Conservation (phyloP, 2,329 filamentous ascomycete species). For the Ophiostoma sp. region DNA sequence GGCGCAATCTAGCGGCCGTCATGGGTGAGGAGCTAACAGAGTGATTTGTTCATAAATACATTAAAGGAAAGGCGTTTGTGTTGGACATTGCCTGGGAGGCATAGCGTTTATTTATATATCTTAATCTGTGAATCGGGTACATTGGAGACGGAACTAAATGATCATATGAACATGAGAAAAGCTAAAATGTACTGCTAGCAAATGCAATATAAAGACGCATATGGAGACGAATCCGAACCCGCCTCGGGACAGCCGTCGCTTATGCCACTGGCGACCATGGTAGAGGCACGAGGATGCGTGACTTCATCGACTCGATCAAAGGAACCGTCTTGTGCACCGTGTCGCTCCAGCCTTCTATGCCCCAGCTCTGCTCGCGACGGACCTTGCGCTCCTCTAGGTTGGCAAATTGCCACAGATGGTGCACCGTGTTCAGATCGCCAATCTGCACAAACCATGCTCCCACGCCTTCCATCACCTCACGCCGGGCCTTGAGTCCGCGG, state of each 20-base stretch:
- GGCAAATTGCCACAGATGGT: slow-evolving; percentile 98
- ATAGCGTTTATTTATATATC: too few species aligned
- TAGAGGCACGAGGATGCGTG: slow-evolving; percentile 86
- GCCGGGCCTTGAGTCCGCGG: slow-evolving; percentile 78
- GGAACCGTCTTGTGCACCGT: slow-evolving; percentile 98
- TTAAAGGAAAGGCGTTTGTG: too few species aligned
- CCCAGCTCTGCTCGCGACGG: slow-evolving; percentile 90
- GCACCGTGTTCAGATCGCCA: slow-evolving; percentile 93
- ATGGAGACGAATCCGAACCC: too few species aligned
- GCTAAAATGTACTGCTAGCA: not conserved
- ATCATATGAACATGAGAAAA: not conserved
- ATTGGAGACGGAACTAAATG: not conserved
- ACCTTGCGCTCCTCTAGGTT: slow-evolving; percentile 90
- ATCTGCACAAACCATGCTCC: slow-evolving; percentile 99
- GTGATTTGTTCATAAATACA: not conserved
- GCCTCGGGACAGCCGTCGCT: not conserved
- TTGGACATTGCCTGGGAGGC: too few species aligned
- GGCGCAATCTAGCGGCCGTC: slow-evolving; percentile 67
- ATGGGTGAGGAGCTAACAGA: slow-evolving; percentile 56
- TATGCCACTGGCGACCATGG: slow-evolving; percentile 91
- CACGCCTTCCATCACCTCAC: slow-evolving; percentile 97
- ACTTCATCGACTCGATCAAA: slow-evolving; percentile 94
- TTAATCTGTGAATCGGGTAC: too few species aligned
- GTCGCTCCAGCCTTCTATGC: slow-evolving; percentile 89
- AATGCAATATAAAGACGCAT: not conserved